Evolutionary conservation across 176 grass and related monocot species (phyloP), one percentile per base, ranked within the genome.

Genomic region (Miscanthus lutarioriparius): DNA sequence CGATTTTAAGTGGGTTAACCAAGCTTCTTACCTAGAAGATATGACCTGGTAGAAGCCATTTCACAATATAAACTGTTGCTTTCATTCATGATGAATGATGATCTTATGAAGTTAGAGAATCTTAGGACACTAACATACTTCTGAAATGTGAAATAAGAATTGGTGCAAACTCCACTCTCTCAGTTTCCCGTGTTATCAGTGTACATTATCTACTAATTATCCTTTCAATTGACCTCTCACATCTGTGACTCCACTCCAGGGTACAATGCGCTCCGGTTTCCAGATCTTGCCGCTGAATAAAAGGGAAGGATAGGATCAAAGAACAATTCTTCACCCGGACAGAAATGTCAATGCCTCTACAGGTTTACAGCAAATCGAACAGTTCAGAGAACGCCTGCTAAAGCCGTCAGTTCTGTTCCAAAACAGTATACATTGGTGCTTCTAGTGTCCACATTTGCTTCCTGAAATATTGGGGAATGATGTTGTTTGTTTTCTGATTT

Each of bases 251-350:
- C 17, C 80, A 65, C n/a, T 40, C 17, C 80, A 88, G 80, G 80
- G 32, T 67, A 83, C 35, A 62, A 72, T 45, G 39, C 54, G 25
- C 74, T 88, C 22, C 66, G 44, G 15, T 83, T 83, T 78, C 86
- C 86, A 35, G 86, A 88, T 83, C 74, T 88, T 66, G 56, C 77
- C 8, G 74, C 65, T 72, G 74, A 71, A 54, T 88, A 83, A 19
- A 56, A 79, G 76, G 26, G 26, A 82, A 37, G 28, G 15, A 40
- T 70, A 40, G 16, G 73, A 82, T 72, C 53, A 19, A 43, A 2
- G 28, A 77, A n/a, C 73, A 30, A 49, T 64, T 51, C n/a, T 63
- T 77, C 38, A 10, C 49, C 74, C 64, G 74, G 80, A 72, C 41
- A 88, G 32, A 64, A 63, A 54, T 64, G 73, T 53, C 80, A 8